These are phyloP conservation scores for Verticillium dahliae DNA, from an alignment of 2,329 filamentous ascomycete species.

Conservation along the genomic window DNA sequence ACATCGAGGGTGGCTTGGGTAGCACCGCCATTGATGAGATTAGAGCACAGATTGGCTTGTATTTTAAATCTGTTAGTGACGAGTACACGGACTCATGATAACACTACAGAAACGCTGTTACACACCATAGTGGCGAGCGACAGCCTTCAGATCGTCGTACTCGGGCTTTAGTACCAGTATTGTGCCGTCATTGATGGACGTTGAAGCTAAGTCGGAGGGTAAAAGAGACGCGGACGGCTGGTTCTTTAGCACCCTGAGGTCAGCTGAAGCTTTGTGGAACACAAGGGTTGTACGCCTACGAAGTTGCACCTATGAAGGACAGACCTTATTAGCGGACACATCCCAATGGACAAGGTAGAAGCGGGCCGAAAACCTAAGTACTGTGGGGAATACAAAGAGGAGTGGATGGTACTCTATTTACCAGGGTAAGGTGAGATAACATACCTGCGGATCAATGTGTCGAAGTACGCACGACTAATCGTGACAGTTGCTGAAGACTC, in stretches of 20 bases:
- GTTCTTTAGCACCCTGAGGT: background rate
- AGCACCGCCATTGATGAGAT: slow-evolving; percentile 42
- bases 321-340: background rate
- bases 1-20: slow-evolving; percentile 38
- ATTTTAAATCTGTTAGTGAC: slow-evolving; percentile 7
- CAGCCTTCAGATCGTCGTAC: slow-evolving; percentile 51
- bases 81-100: too few relatives aligned
- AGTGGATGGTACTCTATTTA: background rate
- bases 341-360: background rate
- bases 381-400: background rate
- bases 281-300: slow-evolving; percentile 14
- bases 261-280: background rate
- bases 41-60: slow-evolving; percentile 37
- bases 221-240: background rate
- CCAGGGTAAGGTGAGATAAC: slow-evolving; percentile 12
- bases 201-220: background rate
- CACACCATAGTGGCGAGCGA: slow-evolving; percentile 49
- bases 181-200: slow-evolving; percentile 2
- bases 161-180: slow-evolving; percentile 54
- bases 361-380: background rate
- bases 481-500: slow-evolving; percentile 17
- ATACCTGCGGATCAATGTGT: slow-evolving; percentile 56
- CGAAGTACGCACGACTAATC: slow-evolving; percentile 53
- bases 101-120: background rate
- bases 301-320: slow-evolving; percentile 16